Percentiles rank a stretch among this genome's conserved stretches.
phyloP scores from a whole-genome alignment of 805 yeast species.

The Candida succiphila region DNA sequence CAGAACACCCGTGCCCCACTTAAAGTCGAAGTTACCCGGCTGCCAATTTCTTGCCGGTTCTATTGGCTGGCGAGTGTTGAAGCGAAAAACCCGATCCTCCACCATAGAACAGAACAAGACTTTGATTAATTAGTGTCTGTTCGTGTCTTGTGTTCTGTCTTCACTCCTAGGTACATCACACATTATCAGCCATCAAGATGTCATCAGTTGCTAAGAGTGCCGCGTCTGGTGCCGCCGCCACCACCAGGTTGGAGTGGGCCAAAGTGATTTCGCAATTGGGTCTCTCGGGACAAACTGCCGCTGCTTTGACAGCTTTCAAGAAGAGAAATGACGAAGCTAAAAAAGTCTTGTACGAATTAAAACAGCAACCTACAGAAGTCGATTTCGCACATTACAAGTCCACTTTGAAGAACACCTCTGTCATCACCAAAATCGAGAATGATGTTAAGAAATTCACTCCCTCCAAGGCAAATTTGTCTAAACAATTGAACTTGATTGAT shows the following conservation, averaged over 20 bases:
- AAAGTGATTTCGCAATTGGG: constrained; percentile 82
- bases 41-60: not conserved
- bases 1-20: not conserved
- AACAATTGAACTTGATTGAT: constrained; percentile 85
- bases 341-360: constrained; percentile 62
- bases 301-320: constrained; percentile 83
- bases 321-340: constrained; percentile 98
- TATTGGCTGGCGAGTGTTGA: not conserved
- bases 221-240: too few species aligned
- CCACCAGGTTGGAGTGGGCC: constrained; percentile 93
- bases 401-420: constrained; percentile 68
- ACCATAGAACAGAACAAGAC: too few species aligned
- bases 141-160: too few species aligned
- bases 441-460: constrained; percentile 74
- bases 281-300: constrained; percentile 84
- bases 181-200: constrained; percentile 7
- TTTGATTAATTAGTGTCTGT: too few species aligned
- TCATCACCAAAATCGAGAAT: constrained; percentile 72
- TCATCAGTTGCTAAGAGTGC: constrained; percentile 38
- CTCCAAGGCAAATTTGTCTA: constrained; percentile 73
- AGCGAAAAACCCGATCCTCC: too few species aligned
- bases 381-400: constrained; percentile 78
- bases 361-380: constrained; percentile 63
- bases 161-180: not conserved
- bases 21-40: too few species aligned